Base-by-base conservation (phyloP, 2,329 filamentous ascomycete genomes). In the Trichoderma atrobrunneum region DNA sequence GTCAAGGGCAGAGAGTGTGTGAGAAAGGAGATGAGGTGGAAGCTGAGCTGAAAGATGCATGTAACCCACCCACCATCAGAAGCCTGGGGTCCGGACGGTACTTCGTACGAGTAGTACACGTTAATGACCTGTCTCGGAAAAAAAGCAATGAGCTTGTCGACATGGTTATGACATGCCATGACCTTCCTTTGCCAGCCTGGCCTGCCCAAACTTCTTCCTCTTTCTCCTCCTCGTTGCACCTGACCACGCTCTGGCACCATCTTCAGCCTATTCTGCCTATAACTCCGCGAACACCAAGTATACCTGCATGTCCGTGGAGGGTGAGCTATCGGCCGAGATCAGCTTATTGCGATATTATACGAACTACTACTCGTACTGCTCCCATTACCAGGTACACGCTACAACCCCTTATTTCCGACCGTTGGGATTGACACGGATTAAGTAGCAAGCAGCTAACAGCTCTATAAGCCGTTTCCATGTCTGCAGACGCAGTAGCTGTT, bases 41-140 rank as follows among this genome's bases (percentile, higher is more conserved):
- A 56, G 43, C 21, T 8, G 67, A 70, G 67, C 67, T 56, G 67
- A 63, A 36, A 21, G 67, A 61, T 30, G 67, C 59, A 69, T 61
- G 57, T 2, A 56, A 32, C 51, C 64, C 51, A 59, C 51, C 32
- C 51, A 21, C 51, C 54, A 59, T 59, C 34, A 39, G 32, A 32
- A 32, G 54, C 24, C 24, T 24, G 51, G 65, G 65, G 18, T 12
- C 65, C 21, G 24, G n/a, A 67, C 16, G 34, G 24, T 59, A 32
- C 65, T 30, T 39, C 10, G 64, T 43, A 26, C 54, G 51, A 67
- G 64, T 56, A 67, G 51, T 57, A 34, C 54, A 28, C 54, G 18
- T 43, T 32, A 43, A 48, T 34, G 26, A 26, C 56, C 66, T 34
- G 56, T 61, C 39, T 61, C 56, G 56, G 56, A 51, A 34, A 51